A percentile compares a stretch with the other conserved stretches of the same genome.
phyloP scores from a whole-genome alignment of 2,329 filamentous ascomycete species.

The Hypoxylon sp. region DNA sequence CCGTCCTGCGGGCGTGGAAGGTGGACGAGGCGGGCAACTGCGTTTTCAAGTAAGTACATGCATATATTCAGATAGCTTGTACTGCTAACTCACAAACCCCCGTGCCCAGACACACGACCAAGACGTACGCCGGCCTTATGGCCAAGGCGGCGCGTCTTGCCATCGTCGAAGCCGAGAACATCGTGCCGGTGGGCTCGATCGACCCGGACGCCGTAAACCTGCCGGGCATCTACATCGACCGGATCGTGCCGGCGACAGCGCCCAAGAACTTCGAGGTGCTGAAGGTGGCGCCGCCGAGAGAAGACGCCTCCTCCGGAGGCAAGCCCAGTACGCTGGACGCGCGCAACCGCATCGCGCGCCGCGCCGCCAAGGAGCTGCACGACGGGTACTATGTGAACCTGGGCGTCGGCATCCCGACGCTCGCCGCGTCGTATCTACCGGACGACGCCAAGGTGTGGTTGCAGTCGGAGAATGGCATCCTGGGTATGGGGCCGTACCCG shows the following conservation, averaged over 20 bases:
- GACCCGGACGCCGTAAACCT: conserved; percentile 80
- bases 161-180: conserved; percentile 87
- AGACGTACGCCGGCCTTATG: conserved; percentile 80
- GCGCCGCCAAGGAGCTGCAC: conserved; percentile 84
- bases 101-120: conserved; percentile 71
- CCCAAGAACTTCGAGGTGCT: conserved; percentile 79
- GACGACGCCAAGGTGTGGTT: conserved; percentile 79
- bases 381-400: conserved; percentile 84
- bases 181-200: conserved; percentile 80
- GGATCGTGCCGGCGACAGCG: conserved; percentile 79
- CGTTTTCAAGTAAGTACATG: conserved; percentile 73
- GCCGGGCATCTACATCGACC: conserved; percentile 84
- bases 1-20: conserved; percentile 81
- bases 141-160: conserved; percentile 82
- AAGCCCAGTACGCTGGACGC: conserved; percentile 63
- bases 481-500: conserved; percentile 86
- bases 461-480: conserved; percentile 86
- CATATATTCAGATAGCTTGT: not conserved
- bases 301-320: conserved; percentile 54
- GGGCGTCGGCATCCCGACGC: conserved; percentile 85
- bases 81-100: not conserved
- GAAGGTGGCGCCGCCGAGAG: conserved; percentile 63
- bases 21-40: conserved; percentile 83
- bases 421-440: conserved; percentile 82
- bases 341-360: conserved; percentile 77